A percentile compares a stretch with the other conserved stretches of the same genome.
Conservation (phyloP, 371 early-diverging fungal genomes). For the Nematocida homosporus region DNA sequence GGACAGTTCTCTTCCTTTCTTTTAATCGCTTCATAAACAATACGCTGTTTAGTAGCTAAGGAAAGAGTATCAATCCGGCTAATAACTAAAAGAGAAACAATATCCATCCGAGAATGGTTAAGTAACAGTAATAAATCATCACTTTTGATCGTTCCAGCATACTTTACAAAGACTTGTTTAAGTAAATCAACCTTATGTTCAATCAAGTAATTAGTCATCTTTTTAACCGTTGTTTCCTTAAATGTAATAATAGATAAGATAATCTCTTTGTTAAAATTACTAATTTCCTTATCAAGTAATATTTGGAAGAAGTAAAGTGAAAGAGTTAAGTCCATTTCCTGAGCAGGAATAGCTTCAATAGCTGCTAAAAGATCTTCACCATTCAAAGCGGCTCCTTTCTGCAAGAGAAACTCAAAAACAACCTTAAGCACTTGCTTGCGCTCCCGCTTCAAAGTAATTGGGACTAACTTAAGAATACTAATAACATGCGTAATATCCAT, state of each 20-base stretch:
- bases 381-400: not conserved
- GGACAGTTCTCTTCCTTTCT: not conserved
- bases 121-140: not conserved
- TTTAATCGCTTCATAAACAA: not conserved
- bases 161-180: not conserved
- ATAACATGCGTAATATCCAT: not conserved
- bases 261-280: not conserved
- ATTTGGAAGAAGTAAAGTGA: constrained; percentile 13
- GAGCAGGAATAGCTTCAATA: not conserved
- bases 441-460: not conserved
- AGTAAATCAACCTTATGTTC: not conserved
- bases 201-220: not conserved
- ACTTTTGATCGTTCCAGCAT: not conserved
- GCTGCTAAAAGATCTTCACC: not conserved
- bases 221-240: not conserved
- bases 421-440: constrained; percentile 20
- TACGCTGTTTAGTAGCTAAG: not conserved
- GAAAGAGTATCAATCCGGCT: not conserved
- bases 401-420: not conserved
- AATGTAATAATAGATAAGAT: not conserved
- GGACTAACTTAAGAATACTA: not conserved
- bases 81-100: not conserved
- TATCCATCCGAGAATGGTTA: not conserved
- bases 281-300: not conserved
- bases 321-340: constrained; percentile 19